Percentiles rank a stretch among this genome's conserved stretches.
Evolutionary conservation across 2,329 filamentous ascomycete genomes (phyloP).

Genomic region (Bertia moriformis): DNA sequence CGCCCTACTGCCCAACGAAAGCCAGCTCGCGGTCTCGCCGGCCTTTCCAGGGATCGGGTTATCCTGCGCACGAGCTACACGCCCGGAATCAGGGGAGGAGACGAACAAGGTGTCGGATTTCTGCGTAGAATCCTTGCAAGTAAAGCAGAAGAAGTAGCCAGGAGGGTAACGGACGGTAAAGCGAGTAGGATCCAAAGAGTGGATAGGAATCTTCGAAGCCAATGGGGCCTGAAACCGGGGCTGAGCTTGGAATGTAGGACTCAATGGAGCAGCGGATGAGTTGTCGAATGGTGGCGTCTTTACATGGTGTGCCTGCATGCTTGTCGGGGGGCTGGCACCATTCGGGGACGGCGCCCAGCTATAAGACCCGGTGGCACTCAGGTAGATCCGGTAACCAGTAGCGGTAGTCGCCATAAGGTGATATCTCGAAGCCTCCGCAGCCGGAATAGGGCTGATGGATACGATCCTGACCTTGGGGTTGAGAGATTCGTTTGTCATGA

Average conservation of each 20-base stretch:
- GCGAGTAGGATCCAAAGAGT: conserved; percentile 30
- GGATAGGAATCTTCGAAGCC: conserved; percentile 22
- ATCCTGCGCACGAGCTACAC: conserved; percentile 50
- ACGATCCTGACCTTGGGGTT: conserved; percentile 59
- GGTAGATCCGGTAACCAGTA: conserved; percentile 79
- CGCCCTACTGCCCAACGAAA: conserved; percentile 59
- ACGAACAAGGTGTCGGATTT: conserved; percentile 62
- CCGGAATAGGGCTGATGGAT: conserved; percentile 72
- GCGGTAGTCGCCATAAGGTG: conserved; percentile 83
- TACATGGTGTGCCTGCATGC: conserved; percentile 95
- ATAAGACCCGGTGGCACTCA: conserved; percentile 73
- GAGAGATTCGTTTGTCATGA: conserved; percentile 58
- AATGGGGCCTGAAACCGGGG: background rate
- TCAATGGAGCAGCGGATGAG: conserved; percentile 13
- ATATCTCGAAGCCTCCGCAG: conserved; percentile 64
- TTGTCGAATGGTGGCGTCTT: conserved; percentile 65
- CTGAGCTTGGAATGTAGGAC: conserved; percentile 22
- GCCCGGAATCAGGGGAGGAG: conserved; percentile 73
- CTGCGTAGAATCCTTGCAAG: conserved; percentile 43
- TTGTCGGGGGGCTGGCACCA: conserved; percentile 59
- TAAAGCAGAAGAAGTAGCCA: conserved; percentile 81
- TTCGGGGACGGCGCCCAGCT: conserved; percentile 48
- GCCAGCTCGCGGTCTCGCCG: conserved; percentile 67
- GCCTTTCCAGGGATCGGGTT: conserved; percentile 39
- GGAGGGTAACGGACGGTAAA: conserved; percentile 57